Evolutionary conservation across 2,329 filamentous ascomycete genomes (phyloP).

Genomic region (Aspergillus felis): DNA sequence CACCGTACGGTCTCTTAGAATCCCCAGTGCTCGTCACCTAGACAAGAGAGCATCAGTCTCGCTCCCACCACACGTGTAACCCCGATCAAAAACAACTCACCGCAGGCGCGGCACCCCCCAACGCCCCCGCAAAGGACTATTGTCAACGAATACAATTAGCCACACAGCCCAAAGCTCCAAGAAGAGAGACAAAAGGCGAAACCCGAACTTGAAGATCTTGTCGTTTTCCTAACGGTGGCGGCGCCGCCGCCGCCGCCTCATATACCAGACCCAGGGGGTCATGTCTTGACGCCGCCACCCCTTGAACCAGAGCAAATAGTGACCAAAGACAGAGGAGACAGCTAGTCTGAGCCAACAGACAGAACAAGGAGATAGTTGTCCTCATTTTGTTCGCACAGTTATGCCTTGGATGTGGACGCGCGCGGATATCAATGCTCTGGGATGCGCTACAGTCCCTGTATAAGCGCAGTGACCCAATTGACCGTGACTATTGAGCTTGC

Average conservation of each 20-base stretch:
- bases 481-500: neutral
- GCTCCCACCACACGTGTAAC: neutral
- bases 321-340: neutral
- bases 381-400: neutral
- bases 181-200: neutral
- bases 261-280: constrained; percentile 5
- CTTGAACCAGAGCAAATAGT: neutral
- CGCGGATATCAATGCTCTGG: neutral
- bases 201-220: neutral
- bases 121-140: constrained; percentile 3
- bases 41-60: neutral
- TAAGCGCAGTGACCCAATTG: neutral
- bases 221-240: constrained; percentile 2
- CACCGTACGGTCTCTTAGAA: constrained; percentile 17
- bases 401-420: neutral
- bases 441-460: neutral
- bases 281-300: neutral
- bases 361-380: neutral
- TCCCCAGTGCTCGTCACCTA: constrained; percentile 18
- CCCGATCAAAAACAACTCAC: constrained; percentile 3
- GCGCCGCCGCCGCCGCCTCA: neutral
- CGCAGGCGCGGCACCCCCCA: constrained; percentile 7
- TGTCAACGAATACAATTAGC: neutral
- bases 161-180: neutral
- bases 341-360: neutral